Evolutionary conservation across 2,329 filamentous ascomycete species (phyloP).

Genomic region (Chaetomium sp.): DNA sequence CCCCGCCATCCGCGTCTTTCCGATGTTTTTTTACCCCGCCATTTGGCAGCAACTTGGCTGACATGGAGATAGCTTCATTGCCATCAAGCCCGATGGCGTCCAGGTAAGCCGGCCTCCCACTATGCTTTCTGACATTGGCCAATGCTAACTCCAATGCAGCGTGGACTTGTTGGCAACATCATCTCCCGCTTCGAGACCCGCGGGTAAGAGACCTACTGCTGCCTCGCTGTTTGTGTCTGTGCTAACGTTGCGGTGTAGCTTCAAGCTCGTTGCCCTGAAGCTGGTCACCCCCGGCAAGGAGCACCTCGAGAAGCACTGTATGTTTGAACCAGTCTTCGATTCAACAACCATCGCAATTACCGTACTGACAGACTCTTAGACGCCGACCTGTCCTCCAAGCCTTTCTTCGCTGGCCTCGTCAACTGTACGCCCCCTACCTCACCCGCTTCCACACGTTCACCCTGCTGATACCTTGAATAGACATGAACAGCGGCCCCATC

Average conservation of each 20-base stretch:
- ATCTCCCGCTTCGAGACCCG: slow-evolving; percentile 96
- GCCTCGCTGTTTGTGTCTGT: not conserved
- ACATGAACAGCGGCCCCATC: slow-evolving; percentile 97
- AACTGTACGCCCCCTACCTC: slow-evolving; percentile 58
- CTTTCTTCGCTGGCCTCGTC: slow-evolving; percentile 94
- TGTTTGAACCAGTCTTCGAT: slow-evolving; percentile 31
- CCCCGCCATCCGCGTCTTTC: slow-evolving; percentile 14
- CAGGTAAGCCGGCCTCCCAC: slow-evolving; percentile 58
- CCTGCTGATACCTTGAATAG: slow-evolving; percentile 39
- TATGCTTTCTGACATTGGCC: not conserved
- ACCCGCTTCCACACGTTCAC: not conserved
- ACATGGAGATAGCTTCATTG: slow-evolving; percentile 77
- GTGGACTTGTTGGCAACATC: slow-evolving; percentile 96
- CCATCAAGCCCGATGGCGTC: slow-evolving; percentile 99
- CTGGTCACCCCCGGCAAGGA: slow-evolving; percentile 80
- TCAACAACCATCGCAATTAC: slow-evolving; percentile 9
- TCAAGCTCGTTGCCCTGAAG: slow-evolving; percentile 99
- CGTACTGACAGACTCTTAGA: slow-evolving; percentile 43
- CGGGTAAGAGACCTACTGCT: slow-evolving; percentile 51
- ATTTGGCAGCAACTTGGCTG: slow-evolving; percentile 13
- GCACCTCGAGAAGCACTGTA: slow-evolving; percentile 96
- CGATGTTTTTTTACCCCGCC: slow-evolving; percentile 15
- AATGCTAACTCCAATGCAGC: slow-evolving; percentile 46
- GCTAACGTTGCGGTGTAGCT: slow-evolving; percentile 47
- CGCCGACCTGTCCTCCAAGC: slow-evolving; percentile 83